phyloP scores from a whole-genome alignment of 2,329 filamentous ascomycete species.

The Nectriaceae sp. region DNA sequence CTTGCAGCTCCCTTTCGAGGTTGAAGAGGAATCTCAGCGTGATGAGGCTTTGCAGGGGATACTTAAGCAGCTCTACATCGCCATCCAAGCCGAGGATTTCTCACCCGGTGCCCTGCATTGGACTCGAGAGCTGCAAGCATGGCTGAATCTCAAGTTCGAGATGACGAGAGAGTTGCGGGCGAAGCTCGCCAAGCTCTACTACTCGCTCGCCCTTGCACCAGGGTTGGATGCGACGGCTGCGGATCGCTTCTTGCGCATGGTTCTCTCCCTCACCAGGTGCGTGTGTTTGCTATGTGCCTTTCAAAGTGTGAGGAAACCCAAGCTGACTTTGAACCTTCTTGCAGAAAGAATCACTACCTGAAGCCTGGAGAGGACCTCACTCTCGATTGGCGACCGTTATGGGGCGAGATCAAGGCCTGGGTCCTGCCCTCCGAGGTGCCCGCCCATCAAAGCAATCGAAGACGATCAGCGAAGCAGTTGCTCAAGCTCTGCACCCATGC shows the following conservation, averaged over 20 bases:
- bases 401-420: constrained; percentile 88
- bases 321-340: constrained; percentile 8
- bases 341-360: constrained; percentile 90
- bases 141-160: constrained; percentile 97
- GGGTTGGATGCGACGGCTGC: constrained; percentile 80
- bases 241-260: constrained; percentile 95
- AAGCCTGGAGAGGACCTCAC: constrained; percentile 86
- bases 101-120: constrained; percentile 91
- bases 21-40: constrained; percentile 78
- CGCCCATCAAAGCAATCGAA: constrained; percentile 56
- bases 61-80: constrained; percentile 89
- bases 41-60: constrained; percentile 83
- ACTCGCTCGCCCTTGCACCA: constrained; percentile 87
- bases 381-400: constrained; percentile 91
- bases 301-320: constrained; percentile 3
- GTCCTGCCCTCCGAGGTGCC: constrained; percentile 85
- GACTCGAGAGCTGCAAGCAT: constrained; percentile 93
- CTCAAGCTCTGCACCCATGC: constrained; percentile 89
- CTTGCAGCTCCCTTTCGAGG: constrained; percentile 82
- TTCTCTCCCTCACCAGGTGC: constrained; percentile 91
- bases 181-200: constrained; percentile 87
- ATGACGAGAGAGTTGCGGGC: constrained; percentile 82
- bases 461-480: constrained; percentile 63
- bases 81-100: constrained; percentile 91
- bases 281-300: constrained; percentile 32